A percentile compares a stretch with the other conserved stretches of the same genome.
These are phyloP conservation scores for Blastocystis sp. DNA, from an alignment of 352 stramenopile genomes.

Conservation along the genomic window DNA sequence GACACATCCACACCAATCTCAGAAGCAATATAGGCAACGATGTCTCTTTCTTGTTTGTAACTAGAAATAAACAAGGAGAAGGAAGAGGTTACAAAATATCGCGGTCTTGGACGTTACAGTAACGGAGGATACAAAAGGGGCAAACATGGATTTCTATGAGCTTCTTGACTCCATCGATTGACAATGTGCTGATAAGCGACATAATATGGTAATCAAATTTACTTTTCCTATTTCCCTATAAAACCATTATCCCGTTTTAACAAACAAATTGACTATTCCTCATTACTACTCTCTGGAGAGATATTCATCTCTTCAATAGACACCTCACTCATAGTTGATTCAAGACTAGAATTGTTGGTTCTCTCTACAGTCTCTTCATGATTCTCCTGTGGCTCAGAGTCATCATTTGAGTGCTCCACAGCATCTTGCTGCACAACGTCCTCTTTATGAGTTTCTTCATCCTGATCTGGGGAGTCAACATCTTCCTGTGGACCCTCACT, in stretches of 20 bases:
- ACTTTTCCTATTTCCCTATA: background rate
- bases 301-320: background rate
- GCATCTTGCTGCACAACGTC: background rate
- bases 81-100: background rate
- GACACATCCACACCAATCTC: background rate
- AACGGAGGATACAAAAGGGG: conserved; percentile 39
- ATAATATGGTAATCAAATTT: background rate
- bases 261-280: background rate
- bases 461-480: background rate
- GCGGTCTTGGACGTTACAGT: conserved; percentile 3
- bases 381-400: background rate
- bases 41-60: conserved; percentile 17
- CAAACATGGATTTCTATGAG: conserved; percentile 31
- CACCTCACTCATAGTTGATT: background rate
- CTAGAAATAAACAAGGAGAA: background rate
- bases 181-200: conserved; percentile 2
- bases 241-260: background rate
- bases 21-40: background rate
- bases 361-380: background rate
- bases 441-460: background rate
- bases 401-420: background rate
- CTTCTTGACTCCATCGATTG: conserved; percentile 38
- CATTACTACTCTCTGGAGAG: too few relatives aligned
- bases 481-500: background rate
- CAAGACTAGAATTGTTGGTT: too few relatives aligned